Percentiles rank a stretch among this genome's conserved stretches.
phyloP scores from a whole-genome alignment of 176 grass and related monocot genomes.

The Urochloa ruziziensis region DNA sequence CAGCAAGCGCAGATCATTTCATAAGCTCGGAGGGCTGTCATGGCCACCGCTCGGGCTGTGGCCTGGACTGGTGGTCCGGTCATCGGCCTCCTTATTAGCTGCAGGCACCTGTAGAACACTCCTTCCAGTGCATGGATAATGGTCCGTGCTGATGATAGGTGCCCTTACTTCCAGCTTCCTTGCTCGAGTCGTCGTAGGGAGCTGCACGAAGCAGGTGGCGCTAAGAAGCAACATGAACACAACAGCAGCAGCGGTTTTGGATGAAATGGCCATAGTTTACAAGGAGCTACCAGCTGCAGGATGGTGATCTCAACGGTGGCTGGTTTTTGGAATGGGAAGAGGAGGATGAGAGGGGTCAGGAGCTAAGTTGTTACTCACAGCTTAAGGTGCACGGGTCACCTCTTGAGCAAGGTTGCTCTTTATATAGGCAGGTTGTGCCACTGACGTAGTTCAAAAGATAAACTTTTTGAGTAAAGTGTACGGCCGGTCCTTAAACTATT shows the following conservation, averaged over 20 bases:
- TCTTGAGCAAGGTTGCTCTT: constrained; percentile 23
- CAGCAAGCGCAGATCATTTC: background rate
- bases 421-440: constrained; percentile 40
- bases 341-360: background rate
- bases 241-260: background rate
- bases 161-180: constrained; percentile 20
- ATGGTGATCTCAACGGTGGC: background rate
- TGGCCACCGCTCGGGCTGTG: constrained; percentile 51
- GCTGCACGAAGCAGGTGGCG: constrained; percentile 42
- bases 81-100: background rate
- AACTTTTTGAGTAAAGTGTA: no score
- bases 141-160: background rate
- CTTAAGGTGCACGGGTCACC: constrained; percentile 10
- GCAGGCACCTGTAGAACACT: background rate
- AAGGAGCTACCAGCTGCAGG: background rate
- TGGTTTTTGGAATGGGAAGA: background rate
- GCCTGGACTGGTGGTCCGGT: constrained; percentile 8
- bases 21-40: constrained; percentile 10
- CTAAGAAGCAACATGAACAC: constrained; percentile 21
- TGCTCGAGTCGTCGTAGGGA: constrained; percentile 23
- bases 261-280: constrained; percentile 36
- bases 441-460: background rate
- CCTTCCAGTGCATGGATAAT: background rate
- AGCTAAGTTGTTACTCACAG: background rate
- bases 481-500: no score